Conservation (phyloP, 139 green algal species). For the Chlorella sp. region DNA sequence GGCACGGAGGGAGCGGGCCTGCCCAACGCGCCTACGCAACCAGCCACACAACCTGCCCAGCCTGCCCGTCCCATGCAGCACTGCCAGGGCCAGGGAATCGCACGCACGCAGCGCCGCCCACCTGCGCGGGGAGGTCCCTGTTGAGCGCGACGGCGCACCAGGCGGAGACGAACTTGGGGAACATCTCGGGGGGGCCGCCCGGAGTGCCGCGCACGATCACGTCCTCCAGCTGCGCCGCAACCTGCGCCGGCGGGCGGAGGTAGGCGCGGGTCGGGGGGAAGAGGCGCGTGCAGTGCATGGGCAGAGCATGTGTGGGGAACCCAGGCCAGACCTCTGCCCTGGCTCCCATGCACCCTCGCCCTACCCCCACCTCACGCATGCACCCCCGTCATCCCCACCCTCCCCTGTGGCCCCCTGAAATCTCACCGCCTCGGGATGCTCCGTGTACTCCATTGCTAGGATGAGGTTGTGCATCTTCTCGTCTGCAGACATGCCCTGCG, state of each 20-base stretch:
- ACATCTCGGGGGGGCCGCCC: neutral
- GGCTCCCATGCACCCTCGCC: neutral
- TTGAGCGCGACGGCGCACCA: neutral
- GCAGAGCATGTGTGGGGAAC: neutral
- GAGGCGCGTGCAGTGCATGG: neutral
- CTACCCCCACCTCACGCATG: neutral
- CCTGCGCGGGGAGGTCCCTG: neutral
- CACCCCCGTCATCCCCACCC: neutral
- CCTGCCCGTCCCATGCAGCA: neutral
- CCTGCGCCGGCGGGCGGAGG: neutral
- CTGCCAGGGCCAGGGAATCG: neutral
- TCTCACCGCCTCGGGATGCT: slow-evolving; percentile 11
- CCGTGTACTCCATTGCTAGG: neutral
- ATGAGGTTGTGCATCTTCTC: slow-evolving; percentile 11
- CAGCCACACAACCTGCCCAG: neutral
- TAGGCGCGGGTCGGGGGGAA: neutral
- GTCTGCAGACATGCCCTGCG: neutral
- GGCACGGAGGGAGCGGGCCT: neutral
- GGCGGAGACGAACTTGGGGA: slow-evolving; percentile 5
- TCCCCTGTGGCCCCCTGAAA: neutral
- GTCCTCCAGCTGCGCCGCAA: slow-evolving; percentile 17
- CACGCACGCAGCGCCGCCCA: neutral
- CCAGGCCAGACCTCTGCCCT: neutral
- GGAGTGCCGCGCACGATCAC: neutral
- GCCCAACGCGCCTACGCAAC: too few relatives aligned